Evolutionary conservation across 164 flowering plant species (phyloP), one percentile per base, ranked within the genome.

Genomic region (Cinnamomum chago): DNA sequence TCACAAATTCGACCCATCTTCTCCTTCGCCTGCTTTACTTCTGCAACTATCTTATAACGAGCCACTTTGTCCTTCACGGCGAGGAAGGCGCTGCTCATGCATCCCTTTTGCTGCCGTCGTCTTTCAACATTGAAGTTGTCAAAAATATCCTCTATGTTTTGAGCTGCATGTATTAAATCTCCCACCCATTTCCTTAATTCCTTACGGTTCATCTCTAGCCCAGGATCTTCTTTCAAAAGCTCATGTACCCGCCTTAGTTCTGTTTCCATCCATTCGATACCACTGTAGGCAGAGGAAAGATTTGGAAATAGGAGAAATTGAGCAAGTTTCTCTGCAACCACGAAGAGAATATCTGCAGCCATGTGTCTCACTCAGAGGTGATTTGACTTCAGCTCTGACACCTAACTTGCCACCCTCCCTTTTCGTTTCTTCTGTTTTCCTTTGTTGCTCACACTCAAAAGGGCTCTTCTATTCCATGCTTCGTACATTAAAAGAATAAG

Each of bases 141-240:
- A 11, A 72, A 50, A 25, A 72, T 50, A 47, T 82, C 80, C 66
- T 76, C 80, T 3, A 71, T 52, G 18, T 68, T 28, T n/a, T 68
- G 68, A 3, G 83, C 75, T 14, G 76, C 55, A 0, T 77, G 70
- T 55, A 64, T 76, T 3, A 81, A 22, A 2, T 81, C 74, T 1
- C 28, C 18, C 22, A 81, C 76, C 81, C 79, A 79, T 2, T 75
- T 50, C 18, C 72, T 58, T 1, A 81, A 27, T 2, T 58, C 17
- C 50, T 70, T 62, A 30, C 73, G 40, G 20, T 20, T n/a, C 18
- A 64, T 22, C 35, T 64, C 65, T 14, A 12, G 33, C 15, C 76
- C 82, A 1, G 79, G 58, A 18, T 55, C 80, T 28, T 82, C 83
- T 65, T 72, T 68, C 1, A 85, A 30, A 71, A 83, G 81, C 25